Base-by-base conservation (phyloP, 768 basidiomycete genomes). In the Suillus clintonianus region DNA sequence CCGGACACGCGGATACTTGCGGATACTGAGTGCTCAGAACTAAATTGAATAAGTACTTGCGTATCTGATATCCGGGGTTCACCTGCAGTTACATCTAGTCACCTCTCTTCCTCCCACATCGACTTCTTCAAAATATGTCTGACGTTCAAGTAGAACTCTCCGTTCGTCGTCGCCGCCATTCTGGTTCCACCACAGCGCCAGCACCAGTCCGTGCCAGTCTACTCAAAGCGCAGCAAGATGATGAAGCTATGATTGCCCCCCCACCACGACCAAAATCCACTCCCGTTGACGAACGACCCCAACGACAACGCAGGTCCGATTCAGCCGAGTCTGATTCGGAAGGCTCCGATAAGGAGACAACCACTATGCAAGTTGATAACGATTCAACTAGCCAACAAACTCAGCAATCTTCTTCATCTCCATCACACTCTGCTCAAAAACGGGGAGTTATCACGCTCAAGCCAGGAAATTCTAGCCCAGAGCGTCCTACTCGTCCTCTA, bases 211-310 rank as follows among this genome's bases (percentile, higher is more conserved):
- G 54, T 37, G 56, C 63, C 17, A 34, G 66, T 19, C 65, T 66
- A 60, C 72, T 59, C 60, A 64, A 53, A 62, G 13, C 56, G 51
- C 71, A 67, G 59, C 68, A 65, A 64, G 60, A 64, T 37, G 65
- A 61, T n/a, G 72, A 75, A 45, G 27, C 62, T 51, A 63, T 66
- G 8, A 68, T 84, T 27, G 69, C 78, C 1, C 85, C 87, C 7
- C 87, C 87, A 8, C 89, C 88, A 4, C 83, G 90, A 22, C 90
- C 90, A 22, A 90, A 92, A 72, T 90, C 89, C 15, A 89, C 90
- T 0, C 90, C 90, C 2, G 82, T 79, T 10, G 79, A 87, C 34
- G 88, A 90, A 68, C 82, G 88, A 4, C 83, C 83, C 1, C 78
- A 78, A 6, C 82, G 77, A 56, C 81, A 80, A 50, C 78, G 82